Percentiles rank a stretch among this genome's conserved stretches.
phyloP scores from a whole-genome alignment of 345 rosid genomes.

The Reutealis trisperma region DNA sequence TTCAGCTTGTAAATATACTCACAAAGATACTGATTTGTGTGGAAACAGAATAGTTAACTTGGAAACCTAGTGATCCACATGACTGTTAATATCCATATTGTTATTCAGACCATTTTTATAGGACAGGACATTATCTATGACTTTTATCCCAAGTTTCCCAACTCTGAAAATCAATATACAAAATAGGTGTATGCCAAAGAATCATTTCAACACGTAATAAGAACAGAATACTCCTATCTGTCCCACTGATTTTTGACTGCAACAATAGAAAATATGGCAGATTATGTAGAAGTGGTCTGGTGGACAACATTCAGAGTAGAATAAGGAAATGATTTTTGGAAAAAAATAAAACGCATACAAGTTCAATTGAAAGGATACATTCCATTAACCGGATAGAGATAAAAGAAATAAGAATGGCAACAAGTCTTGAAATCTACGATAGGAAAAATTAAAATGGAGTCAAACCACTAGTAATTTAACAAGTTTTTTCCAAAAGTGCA shows the following conservation, averaged over 20 bases:
- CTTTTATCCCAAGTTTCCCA: not conserved
- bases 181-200: too few species aligned
- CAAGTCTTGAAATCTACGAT: not conserved
- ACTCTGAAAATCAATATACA: not conserved
- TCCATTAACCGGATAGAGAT: not conserved
- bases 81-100: not conserved
- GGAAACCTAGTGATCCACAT: not conserved
- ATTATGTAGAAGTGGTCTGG: not conserved
- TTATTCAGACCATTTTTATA: not conserved
- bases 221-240: not conserved
- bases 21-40: not conserved
- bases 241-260: not conserved
- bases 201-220: not conserved
- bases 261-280: not conserved
- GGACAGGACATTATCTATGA: not conserved
- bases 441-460: not conserved
- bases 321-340: not conserved
- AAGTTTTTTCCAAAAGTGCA: not conserved
- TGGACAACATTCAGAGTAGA: not conserved
- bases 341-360: not conserved
- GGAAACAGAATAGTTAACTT: not conserved
- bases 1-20: not conserved
- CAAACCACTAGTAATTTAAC: not conserved
- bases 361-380: not conserved
- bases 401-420: too few species aligned